A percentile compares a stretch with the other conserved stretches of the same genome.
These are phyloP conservation scores for Penicillium riverlandense DNA, from an alignment of 495 filamentous ascomycete genomes.

Conservation along the genomic window DNA sequence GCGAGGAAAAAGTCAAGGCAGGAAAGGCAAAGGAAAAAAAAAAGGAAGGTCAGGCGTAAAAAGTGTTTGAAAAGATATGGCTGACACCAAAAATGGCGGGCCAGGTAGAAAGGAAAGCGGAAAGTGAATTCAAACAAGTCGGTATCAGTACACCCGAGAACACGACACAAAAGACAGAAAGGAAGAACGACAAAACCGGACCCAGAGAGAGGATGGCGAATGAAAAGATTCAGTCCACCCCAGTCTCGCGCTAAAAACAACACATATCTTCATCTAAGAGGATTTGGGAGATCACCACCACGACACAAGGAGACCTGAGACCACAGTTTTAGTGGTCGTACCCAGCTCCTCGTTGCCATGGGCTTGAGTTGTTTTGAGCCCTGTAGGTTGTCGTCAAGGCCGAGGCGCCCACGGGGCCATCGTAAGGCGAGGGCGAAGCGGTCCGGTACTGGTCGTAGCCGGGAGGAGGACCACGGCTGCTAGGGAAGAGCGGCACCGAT, in stretches of 20 bases:
- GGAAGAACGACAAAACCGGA: constrained; percentile 7
- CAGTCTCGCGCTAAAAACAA: constrained; percentile 29
- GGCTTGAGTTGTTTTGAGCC: constrained; percentile 51
- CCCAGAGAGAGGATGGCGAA: constrained; percentile 9
- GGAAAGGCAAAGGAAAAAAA: constrained; percentile 22
- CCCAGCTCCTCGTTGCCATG: constrained; percentile 61
- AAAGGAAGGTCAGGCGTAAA: constrained; percentile 12
- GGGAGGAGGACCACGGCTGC: constrained; percentile 29
- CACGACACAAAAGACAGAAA: constrained; percentile 6
- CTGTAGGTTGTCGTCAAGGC: constrained; percentile 29
- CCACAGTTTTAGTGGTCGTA: constrained; percentile 48
- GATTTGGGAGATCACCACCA: constrained; percentile 7
- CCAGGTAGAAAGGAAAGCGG: constrained; percentile 1
- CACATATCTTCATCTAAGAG: constrained; percentile 39
- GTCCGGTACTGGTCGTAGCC: constrained; percentile 29
- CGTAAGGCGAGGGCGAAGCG: constrained; percentile 27
- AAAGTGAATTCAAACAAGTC: neutral
- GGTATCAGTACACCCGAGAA: neutral
- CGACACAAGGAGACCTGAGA: constrained; percentile 9
- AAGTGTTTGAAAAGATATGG: constrained; percentile 12
- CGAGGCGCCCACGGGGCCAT: constrained; percentile 22
- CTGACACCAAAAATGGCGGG: neutral
- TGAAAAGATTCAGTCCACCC: constrained; percentile 22
- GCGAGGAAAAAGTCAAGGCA: constrained; percentile 9
- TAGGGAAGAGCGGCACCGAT: constrained; percentile 55